A percentile compares a stretch with the other conserved stretches of the same genome.
Conservation (phyloP, 305 asterid species). For the Solanum hybrid region DNA sequence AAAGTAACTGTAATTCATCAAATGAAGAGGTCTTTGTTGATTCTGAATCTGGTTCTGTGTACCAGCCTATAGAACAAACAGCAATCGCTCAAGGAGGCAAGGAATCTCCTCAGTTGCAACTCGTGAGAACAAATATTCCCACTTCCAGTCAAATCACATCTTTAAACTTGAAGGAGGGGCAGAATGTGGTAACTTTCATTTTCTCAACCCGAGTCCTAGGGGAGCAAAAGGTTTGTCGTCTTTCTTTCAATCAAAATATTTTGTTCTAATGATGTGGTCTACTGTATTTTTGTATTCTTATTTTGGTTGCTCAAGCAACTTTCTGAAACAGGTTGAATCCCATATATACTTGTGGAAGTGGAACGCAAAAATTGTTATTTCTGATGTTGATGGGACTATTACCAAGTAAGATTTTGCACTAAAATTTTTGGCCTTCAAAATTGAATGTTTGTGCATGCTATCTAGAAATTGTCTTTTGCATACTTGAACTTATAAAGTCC, state of each 20-base stretch:
- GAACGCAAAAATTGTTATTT: slow-evolving; percentile 78
- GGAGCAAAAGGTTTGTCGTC: slow-evolving; percentile 51
- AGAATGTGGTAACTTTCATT: slow-evolving; percentile 63
- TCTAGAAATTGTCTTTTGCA: neutral
- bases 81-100: slow-evolving; percentile 15
- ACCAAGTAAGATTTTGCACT: slow-evolving; percentile 48
- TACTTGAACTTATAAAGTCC: neutral
- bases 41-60: slow-evolving; percentile 36
- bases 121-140: slow-evolving; percentile 72
- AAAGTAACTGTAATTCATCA: slow-evolving; percentile 33
- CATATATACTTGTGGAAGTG: slow-evolving; percentile 96
- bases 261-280: neutral
- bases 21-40: slow-evolving; percentile 47
- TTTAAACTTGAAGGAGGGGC: slow-evolving; percentile 75
- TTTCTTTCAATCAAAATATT: neutral
- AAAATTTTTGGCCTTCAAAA: neutral
- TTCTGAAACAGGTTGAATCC: slow-evolving; percentile 69
- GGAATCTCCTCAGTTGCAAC: slow-evolving; percentile 47
- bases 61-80: slow-evolving; percentile 23
- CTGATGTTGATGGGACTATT: slow-evolving; percentile 92
- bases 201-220: slow-evolving; percentile 88
- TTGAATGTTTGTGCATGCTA: neutral
- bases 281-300: neutral
- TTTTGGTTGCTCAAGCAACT: slow-evolving; percentile 1
- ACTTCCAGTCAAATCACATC: slow-evolving; percentile 75